These are phyloP conservation scores for Lavandula angustifolia DNA, from an alignment of 257 asterid genomes.

Conservation along the genomic window DNA sequence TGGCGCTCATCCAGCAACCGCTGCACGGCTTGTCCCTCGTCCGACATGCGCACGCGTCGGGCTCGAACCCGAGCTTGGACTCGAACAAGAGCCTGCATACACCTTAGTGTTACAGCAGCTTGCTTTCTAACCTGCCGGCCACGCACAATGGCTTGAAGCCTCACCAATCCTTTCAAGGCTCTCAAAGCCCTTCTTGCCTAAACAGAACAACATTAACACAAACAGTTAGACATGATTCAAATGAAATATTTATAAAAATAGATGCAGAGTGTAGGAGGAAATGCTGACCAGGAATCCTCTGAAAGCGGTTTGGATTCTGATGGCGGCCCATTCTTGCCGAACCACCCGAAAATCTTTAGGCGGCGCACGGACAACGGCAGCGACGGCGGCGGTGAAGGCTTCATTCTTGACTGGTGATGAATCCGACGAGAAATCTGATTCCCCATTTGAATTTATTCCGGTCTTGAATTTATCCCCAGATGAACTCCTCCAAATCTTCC, in stretches of 20 bases:
- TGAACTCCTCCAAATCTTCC: slow-evolving; percentile 82
- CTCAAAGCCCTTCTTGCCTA: slow-evolving; percentile 94
- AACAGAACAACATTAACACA: background rate
- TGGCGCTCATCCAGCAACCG: slow-evolving; percentile 65
- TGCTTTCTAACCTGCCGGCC: slow-evolving; percentile 92
- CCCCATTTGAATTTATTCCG: slow-evolving; percentile 23
- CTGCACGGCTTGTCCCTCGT: slow-evolving; percentile 91
- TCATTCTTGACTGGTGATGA: slow-evolving; percentile 57
- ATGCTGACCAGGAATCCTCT: slow-evolving; percentile 79
- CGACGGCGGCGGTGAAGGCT: slow-evolving; percentile 78
- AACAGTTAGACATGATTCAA: background rate
- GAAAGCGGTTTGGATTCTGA: slow-evolving; percentile 86
- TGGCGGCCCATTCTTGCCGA: slow-evolving; percentile 92
- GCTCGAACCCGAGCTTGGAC: slow-evolving; percentile 97
- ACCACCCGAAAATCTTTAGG: slow-evolving; percentile 83
- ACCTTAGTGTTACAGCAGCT: slow-evolving; percentile 89
- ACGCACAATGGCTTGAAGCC: slow-evolving; percentile 91
- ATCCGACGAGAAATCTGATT: slow-evolving; percentile 57
- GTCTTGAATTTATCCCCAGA: slow-evolving; percentile 55
- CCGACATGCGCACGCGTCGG: slow-evolving; percentile 80
- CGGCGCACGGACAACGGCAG: slow-evolving; percentile 86
- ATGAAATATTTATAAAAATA: background rate
- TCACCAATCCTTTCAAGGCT: slow-evolving; percentile 90
- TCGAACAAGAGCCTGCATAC: slow-evolving; percentile 98
- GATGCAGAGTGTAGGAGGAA: too few species aligned